These are phyloP conservation scores for Alternaria longipes DNA, from an alignment of 2,329 filamentous ascomycete species.

Conservation along the genomic window DNA sequence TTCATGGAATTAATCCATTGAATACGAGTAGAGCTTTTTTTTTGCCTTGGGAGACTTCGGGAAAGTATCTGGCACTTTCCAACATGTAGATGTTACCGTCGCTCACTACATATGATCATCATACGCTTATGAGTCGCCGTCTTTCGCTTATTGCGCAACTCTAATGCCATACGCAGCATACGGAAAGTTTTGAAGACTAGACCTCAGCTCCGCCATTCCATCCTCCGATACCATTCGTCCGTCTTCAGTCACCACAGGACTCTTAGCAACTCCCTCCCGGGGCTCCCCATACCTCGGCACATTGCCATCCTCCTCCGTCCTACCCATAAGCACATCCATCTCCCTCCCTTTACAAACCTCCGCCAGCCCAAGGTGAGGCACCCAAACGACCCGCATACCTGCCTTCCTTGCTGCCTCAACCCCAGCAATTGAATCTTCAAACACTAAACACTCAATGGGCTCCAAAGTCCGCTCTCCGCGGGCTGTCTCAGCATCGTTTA, in stretches of 20 bases:
- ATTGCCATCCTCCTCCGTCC: slow-evolving; percentile 5
- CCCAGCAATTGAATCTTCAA: slow-evolving; percentile 18
- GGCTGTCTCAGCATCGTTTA: not conserved
- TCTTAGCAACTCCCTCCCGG: not conserved
- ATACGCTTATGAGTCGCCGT: too few relatives aligned
- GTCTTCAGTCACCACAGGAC: not conserved
- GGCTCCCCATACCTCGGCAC: slow-evolving; percentile 4
- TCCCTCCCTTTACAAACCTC: slow-evolving; percentile 12
- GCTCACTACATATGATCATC: not conserved
- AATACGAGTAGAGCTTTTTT: not conserved
- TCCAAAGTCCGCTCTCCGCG: not conserved
- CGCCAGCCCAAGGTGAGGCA: slow-evolving; percentile 13
- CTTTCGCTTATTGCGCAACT: not conserved
- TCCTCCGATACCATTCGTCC: slow-evolving; percentile 8
- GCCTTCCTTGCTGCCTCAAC: slow-evolving; percentile 6
- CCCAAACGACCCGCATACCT: slow-evolving; percentile 9
- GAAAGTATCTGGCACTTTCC: too few relatives aligned
- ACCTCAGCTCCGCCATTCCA: slow-evolving; percentile 3
- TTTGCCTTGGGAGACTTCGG: not conserved
- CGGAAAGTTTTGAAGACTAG: slow-evolving; percentile 8
- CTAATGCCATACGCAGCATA: slow-evolving; percentile 7
- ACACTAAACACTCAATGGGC: slow-evolving; percentile 10
- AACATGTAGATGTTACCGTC: not conserved
- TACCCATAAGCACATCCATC: slow-evolving; percentile 14
- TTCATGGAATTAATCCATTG: not conserved